These are phyloP conservation scores for Colletotrichum tanaceti DNA, from an alignment of 2,329 filamentous ascomycete genomes.

Conservation along the genomic window DNA sequence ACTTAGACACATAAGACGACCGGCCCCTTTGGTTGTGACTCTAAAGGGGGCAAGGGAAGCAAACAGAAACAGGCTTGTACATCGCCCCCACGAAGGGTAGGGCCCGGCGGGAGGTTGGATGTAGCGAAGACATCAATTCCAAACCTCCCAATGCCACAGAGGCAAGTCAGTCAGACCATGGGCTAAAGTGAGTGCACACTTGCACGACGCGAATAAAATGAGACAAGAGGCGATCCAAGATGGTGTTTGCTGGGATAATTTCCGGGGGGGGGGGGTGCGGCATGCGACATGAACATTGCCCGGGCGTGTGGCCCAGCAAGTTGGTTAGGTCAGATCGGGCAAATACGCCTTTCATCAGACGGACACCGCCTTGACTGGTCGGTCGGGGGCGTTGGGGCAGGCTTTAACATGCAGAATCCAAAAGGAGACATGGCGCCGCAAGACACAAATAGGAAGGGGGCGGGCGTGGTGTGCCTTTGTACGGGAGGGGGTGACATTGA, in stretches of 20 bases:
- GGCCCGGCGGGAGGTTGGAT: neutral
- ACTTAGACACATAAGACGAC: neutral
- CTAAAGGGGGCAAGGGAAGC: neutral
- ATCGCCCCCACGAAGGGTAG: neutral
- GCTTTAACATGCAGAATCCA: slow-evolving; percentile 10
- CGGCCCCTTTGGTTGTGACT: neutral
- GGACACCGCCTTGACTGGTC: slow-evolving; percentile 9
- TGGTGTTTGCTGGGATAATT: slow-evolving; percentile 5
- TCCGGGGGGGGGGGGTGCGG: slow-evolving; percentile 17
- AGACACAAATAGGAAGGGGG: neutral
- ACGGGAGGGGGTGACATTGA: slow-evolving; percentile 3
- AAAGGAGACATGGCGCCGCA: slow-evolving; percentile 16
- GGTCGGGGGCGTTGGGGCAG: neutral
- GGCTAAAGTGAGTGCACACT: slow-evolving; percentile 17
- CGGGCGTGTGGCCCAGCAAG: slow-evolving; percentile 3
- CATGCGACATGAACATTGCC: neutral
- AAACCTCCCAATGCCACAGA: slow-evolving; percentile 8
- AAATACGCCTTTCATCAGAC: slow-evolving; percentile 27
- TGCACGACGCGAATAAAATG: slow-evolving; percentile 19
- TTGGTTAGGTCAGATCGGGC: slow-evolving; percentile 20
- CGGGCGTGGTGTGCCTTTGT: neutral
- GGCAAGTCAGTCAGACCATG: slow-evolving; percentile 22
- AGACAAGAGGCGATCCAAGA: slow-evolving; percentile 24
- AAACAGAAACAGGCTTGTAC: neutral
- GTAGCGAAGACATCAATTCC: neutral